Percentiles rank a stretch among this genome's conserved stretches.
Conservation (phyloP, 129 eudicot species). For the Pittosporum tobira region DNA sequence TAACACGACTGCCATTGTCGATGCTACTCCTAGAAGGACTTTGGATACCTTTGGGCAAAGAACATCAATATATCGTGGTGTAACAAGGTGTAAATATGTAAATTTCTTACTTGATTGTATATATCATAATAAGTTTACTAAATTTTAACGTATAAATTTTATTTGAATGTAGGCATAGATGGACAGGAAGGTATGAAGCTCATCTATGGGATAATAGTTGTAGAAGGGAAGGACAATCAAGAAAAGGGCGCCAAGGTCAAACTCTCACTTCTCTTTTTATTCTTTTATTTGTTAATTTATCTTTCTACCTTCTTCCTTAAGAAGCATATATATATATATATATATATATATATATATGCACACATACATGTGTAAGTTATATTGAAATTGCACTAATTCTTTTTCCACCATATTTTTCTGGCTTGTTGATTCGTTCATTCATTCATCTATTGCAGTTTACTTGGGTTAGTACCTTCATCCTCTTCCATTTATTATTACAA, state of each 20-base stretch:
- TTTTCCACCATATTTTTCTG: neutral
- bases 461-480: slow-evolving; percentile 52
- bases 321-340: neutral
- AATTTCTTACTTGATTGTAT: neutral
- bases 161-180: slow-evolving; percentile 63
- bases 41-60: slow-evolving; percentile 96
- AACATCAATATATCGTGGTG: slow-evolving; percentile 96
- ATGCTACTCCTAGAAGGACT: slow-evolving; percentile 81
- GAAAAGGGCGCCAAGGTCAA: slow-evolving; percentile 99
- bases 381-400: neutral
- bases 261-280: too few relatives aligned
- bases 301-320: neutral
- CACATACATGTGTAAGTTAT: too few relatives aligned
- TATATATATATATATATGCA: neutral
- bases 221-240: slow-evolving; percentile 97
- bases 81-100: slow-evolving; percentile 57
- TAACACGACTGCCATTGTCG: slow-evolving; percentile 50
- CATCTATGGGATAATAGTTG: slow-evolving; percentile 99
- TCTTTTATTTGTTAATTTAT: too few relatives aligned
- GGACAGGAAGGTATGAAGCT: slow-evolving; percentile 99
- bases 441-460: slow-evolving; percentile 46
- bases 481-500: neutral
- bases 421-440: neutral
- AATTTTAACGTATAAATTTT: neutral
- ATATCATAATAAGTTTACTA: neutral